These are phyloP conservation scores for Ilex paraguariensis DNA, from an alignment of 305 asterid genomes.

Conservation along the genomic window DNA sequence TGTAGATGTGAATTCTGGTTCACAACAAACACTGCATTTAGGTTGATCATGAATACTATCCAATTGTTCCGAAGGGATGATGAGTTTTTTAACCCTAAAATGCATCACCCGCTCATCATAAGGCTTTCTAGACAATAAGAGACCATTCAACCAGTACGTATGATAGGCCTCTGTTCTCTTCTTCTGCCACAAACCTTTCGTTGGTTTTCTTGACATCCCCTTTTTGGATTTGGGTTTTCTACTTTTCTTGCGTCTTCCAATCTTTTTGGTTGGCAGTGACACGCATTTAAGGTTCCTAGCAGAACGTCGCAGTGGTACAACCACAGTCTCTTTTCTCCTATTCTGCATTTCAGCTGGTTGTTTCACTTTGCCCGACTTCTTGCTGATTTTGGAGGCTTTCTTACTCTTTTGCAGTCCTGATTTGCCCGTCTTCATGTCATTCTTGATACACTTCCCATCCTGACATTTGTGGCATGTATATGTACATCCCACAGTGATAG, in stretches of 20 bases:
- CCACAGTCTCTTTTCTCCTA: conserved; percentile 32
- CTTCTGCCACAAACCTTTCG: conserved; percentile 36
- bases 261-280: conserved; percentile 37
- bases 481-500: conserved; percentile 27
- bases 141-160: conserved; percentile 86
- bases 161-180: conserved; percentile 42
- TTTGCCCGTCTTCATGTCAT: conserved; percentile 30
- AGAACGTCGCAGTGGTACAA: conserved; percentile 78
- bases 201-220: conserved; percentile 18
- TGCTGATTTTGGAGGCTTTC: conserved; percentile 48
- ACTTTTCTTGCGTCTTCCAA: conserved; percentile 42
- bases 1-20: conserved; percentile 50
- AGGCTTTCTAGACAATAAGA: conserved; percentile 52
- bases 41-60: conserved; percentile 30
- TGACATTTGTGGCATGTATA: conserved; percentile 69
- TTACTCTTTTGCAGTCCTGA: conserved; percentile 26
- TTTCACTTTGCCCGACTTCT: conserved; percentile 36
- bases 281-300: conserved; percentile 59
- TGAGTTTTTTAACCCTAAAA: conserved; percentile 50
- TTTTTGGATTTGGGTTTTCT: conserved; percentile 8
- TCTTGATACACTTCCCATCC: conserved; percentile 32
- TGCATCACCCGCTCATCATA: conserved; percentile 53
- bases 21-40: conserved; percentile 72
- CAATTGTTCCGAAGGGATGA: conserved; percentile 49
- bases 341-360: conserved; percentile 31